phyloP scores from a whole-genome alignment of 805 yeast species.

The Ogataea trehalophila region DNA sequence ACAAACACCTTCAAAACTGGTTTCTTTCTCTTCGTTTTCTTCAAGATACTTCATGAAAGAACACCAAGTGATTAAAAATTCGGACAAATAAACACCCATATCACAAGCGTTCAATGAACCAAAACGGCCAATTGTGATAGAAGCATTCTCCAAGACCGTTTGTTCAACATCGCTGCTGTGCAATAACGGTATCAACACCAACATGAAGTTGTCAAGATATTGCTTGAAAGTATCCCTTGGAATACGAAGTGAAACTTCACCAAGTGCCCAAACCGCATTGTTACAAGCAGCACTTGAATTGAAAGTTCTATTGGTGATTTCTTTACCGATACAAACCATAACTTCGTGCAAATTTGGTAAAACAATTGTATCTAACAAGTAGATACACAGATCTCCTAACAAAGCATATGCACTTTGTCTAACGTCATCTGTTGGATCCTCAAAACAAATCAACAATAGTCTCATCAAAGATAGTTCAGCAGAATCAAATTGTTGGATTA shows the following conservation, averaged over 20 bases:
- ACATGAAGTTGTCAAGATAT: constrained; percentile 49
- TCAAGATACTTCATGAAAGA: constrained; percentile 58
- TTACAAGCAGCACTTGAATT: constrained; percentile 62
- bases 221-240: constrained; percentile 42
- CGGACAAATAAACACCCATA: constrained; percentile 53
- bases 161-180: constrained; percentile 48
- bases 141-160: constrained; percentile 78
- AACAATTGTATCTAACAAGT: constrained; percentile 41
- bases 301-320: constrained; percentile 50
- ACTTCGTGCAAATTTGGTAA: constrained; percentile 46
- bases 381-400: constrained; percentile 82
- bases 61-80: constrained; percentile 67
- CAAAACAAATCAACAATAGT: constrained; percentile 62
- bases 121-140: constrained; percentile 84
- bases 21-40: constrained; percentile 84
- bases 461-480: constrained; percentile 44
- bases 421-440: constrained; percentile 79
- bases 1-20: constrained; percentile 82
- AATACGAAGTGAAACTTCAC: constrained; percentile 72
- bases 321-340: constrained; percentile 63
- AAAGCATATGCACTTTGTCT: constrained; percentile 89
- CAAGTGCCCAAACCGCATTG: constrained; percentile 92
- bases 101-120: constrained; percentile 60
- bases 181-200: constrained; percentile 55
- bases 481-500: constrained; percentile 34